Evolutionary conservation across 1,139 yeast species (phyloP), one percentile per base, ranked within the genome.

Genomic region (Insectozyma bohioensis): DNA sequence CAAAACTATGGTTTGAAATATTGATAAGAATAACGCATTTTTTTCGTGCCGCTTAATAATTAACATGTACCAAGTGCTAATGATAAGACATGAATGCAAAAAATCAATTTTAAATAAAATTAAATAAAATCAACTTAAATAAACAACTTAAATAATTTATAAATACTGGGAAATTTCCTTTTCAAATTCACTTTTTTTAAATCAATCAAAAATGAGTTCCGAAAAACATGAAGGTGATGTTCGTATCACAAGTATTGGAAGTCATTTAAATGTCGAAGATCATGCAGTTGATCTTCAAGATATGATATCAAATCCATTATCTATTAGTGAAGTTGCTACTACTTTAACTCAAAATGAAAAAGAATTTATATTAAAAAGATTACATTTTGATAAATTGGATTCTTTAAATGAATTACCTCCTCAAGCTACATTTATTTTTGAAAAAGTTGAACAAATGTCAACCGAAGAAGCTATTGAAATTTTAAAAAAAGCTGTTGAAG

Each of bases 361-460:
- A 36, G 44, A 39, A 22, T 42, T 47, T 30, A 49, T 61, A 15
- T 52, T 61, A 39, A 51, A 40, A 30, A 48, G 63, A 33, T 48
- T 61, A 31, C 52, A 52, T 37, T 52, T 47, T 30, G 61, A 53
- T 22, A 55, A 57, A 20, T 56, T 58, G 40, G 30, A 43, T 3
- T 28, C 46, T n/a, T 48, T 52, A 31, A 60, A 58, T 10, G 49
- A 58, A 16, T 46, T 60, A 26, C 66, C 64, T 1, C 43, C 49
- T 8, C 37, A 42, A 6, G 62, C 54, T 4, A 37, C 56, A 4
- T 56, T 58, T 39, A 54, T 59, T 52, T 46, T 61, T 35, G 63
- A 58, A 37, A 57, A 60, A 32, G 50, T 59, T 24, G 56, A 52
- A 37, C 30, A 34, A 13, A 36, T 60, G 33, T 9, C 46, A 1